Evolutionary conservation across 129 eudicot species (phyloP).

Genomic region (Erigeron canadensis): DNA sequence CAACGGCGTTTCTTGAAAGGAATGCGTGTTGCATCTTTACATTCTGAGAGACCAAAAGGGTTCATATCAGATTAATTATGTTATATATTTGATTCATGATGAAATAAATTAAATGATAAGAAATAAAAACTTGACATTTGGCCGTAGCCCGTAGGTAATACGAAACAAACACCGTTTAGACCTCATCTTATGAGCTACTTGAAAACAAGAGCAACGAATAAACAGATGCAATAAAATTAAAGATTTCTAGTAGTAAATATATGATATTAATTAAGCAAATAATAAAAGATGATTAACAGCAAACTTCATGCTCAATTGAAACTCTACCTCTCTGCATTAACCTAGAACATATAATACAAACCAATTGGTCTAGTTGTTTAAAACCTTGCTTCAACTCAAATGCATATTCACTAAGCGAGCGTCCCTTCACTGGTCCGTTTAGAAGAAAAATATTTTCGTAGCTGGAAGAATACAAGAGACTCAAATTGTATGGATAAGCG

Average conservation of each 20-base stretch:
- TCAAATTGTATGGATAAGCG: neutral
- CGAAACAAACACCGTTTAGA: neutral
- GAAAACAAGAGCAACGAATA: neutral
- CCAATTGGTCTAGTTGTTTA: constrained; percentile 39
- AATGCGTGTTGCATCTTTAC: neutral
- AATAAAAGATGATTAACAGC: neutral
- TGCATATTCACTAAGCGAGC: constrained; percentile 67
- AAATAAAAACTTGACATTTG: neutral
- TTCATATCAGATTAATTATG: neutral
- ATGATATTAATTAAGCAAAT: neutral
- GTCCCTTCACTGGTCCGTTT: constrained; percentile 40
- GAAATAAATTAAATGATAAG: neutral
- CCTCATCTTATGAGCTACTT: neutral
- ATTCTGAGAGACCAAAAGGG: neutral
- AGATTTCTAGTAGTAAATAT: neutral
- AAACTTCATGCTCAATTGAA: neutral
- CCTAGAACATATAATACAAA: constrained; percentile 76
- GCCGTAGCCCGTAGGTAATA: neutral
- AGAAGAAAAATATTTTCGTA: constrained; percentile 65
- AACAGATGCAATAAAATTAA: neutral
- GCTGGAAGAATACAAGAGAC: constrained; percentile 34
- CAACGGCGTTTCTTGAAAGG: neutral
- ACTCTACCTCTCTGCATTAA: constrained; percentile 66
- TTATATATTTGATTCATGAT: neutral
- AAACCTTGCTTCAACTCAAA: constrained; percentile 39